These are phyloP conservation scores for Pythium volutum DNA, from an alignment of 352 stramenopile species.

Conservation along the genomic window DNA sequence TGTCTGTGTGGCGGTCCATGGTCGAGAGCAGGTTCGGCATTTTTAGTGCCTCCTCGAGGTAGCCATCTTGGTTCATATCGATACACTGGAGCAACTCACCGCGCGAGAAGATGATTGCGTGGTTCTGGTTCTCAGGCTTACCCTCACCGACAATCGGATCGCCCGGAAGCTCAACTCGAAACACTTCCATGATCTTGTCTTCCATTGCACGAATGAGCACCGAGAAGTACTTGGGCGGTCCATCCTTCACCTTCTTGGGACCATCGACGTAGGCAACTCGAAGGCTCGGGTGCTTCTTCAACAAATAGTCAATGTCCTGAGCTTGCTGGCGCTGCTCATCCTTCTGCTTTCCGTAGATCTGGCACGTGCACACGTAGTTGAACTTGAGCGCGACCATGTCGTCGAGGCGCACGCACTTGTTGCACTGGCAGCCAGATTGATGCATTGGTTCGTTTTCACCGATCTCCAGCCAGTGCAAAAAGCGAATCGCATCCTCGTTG, in stretches of 20 bases:
- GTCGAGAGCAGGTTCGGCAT: conserved; percentile 81
- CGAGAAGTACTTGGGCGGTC: conserved; percentile 80
- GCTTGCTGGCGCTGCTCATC: conserved; percentile 82
- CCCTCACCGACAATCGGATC: conserved; percentile 84
- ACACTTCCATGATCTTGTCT: conserved; percentile 79
- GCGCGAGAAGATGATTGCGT: conserved; percentile 85
- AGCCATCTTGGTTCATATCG: conserved; percentile 90
- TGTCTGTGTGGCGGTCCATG: conserved; percentile 65
- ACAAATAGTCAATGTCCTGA: conserved; percentile 53
- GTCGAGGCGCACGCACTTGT: conserved; percentile 79
- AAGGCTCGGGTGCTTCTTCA: conserved; percentile 77
- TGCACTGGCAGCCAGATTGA: conserved; percentile 68
- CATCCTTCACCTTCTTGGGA: conserved; percentile 86
- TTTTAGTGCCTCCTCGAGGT: conserved; percentile 80
- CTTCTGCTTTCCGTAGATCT: conserved; percentile 88
- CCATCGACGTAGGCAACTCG: conserved; percentile 83
- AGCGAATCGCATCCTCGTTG: conserved; percentile 82
- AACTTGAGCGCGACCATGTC: conserved; percentile 88
- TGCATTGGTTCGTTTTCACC: conserved; percentile 87
- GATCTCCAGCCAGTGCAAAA: conserved; percentile 88
- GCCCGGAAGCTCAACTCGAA: conserved; percentile 77
- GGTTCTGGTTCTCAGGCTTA: conserved; percentile 90
- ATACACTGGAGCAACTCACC: conserved; percentile 88
- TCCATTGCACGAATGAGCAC: conserved; percentile 69
- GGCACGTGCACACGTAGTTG: conserved; percentile 87